Evolutionary conservation across 106 monocot species (phyloP).

Genomic region (Narthecium ossifragum): DNA sequence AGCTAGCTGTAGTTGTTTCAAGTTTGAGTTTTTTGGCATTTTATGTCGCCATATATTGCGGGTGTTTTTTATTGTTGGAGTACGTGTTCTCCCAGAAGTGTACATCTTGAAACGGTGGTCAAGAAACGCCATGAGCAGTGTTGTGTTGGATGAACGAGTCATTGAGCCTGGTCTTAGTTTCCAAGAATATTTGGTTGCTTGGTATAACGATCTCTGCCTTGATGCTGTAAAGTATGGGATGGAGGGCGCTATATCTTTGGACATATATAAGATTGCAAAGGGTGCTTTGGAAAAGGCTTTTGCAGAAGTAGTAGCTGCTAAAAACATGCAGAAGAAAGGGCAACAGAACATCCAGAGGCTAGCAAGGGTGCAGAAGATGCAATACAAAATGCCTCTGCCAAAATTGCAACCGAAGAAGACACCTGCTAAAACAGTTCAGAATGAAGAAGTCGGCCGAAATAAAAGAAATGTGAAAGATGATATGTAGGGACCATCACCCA

Average conservation of each 20-base stretch:
- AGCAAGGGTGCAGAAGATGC: slow-evolving; percentile 74
- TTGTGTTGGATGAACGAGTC: slow-evolving; percentile 26
- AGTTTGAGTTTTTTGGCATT: slow-evolving; percentile 75
- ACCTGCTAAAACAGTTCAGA: slow-evolving; percentile 13
- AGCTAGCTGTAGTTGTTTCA: slow-evolving; percentile 69
- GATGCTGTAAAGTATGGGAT: slow-evolving; percentile 76
- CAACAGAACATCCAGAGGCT: slow-evolving; percentile 67
- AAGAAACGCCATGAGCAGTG: slow-evolving; percentile 34
- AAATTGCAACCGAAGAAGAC: slow-evolving; percentile 73
- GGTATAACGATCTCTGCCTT: slow-evolving; percentile 83
- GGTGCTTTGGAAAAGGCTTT: slow-evolving; percentile 74
- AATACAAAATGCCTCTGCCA: slow-evolving; percentile 74
- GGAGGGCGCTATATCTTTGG: slow-evolving; percentile 59
- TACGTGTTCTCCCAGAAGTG: slow-evolving; percentile 51
- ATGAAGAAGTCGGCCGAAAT: slow-evolving; percentile 32
- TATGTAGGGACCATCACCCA: slow-evolving; percentile 9
- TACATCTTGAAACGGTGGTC: slow-evolving; percentile 86
- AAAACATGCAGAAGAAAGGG: slow-evolving; percentile 54
- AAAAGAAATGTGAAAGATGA: slow-evolving; percentile 26
- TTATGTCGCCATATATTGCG: slow-evolving; percentile 78
- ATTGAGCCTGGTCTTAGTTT: slow-evolving; percentile 35
- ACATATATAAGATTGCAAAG: slow-evolving; percentile 83
- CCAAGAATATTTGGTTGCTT: slow-evolving; percentile 48
- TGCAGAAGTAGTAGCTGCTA: slow-evolving; percentile 50
- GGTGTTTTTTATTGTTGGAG: slow-evolving; percentile 72